These are phyloP conservation scores for Phialophora tarda DNA, from an alignment of 2,329 filamentous ascomycete genomes.

Conservation along the genomic window DNA sequence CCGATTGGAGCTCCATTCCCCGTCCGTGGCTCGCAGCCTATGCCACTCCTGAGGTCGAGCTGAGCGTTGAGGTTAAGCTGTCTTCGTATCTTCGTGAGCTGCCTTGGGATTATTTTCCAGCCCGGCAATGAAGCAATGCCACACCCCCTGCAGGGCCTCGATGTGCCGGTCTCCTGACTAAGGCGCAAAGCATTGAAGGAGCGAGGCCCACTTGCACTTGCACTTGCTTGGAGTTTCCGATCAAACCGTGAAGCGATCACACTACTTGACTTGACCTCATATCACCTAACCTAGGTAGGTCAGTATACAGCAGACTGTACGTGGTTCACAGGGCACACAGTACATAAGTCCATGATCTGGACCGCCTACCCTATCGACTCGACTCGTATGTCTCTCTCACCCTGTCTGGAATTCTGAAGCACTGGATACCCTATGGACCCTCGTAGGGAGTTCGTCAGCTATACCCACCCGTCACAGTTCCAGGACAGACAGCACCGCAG, in stretches of 20 bases:
- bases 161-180: background rate
- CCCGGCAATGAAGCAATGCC: background rate
- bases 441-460: constrained; percentile 4
- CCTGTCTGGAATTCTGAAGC: background rate
- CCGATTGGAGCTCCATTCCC: background rate
- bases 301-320: no score
- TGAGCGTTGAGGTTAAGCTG: background rate
- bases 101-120: background rate
- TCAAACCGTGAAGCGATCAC: background rate
- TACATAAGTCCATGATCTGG: no score
- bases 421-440: background rate
- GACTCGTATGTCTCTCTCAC: background rate
- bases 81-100: background rate
- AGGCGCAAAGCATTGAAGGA: background rate
- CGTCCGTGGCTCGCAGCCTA: background rate
- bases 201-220: background rate
- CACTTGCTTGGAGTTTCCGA: background rate
- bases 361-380: background rate
- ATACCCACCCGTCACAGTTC: constrained; percentile 12
- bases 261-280: no score
- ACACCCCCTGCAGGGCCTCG: background rate
- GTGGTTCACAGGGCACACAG: no score
- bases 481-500: constrained; percentile 11
- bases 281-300: no score
- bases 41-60: background rate